phyloP scores from a whole-genome alignment of 2,329 filamentous ascomycete genomes.

The Monosporascus cannonballus region DNA sequence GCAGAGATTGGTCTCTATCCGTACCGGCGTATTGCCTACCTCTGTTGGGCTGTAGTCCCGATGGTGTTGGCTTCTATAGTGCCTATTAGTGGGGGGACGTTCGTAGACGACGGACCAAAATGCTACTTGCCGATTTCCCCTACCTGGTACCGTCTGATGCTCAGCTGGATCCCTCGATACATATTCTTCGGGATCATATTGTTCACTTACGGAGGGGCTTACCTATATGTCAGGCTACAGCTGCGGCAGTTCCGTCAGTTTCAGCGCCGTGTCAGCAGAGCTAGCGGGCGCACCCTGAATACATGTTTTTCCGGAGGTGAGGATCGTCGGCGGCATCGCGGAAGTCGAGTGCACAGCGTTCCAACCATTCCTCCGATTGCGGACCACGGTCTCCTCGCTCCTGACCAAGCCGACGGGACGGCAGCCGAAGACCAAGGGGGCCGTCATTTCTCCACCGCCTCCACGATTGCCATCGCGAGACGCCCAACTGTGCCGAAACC shows the following conservation, averaged over 20 bases:
- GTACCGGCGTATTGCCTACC: constrained; percentile 55
- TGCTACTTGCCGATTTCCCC: constrained; percentile 64
- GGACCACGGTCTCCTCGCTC: constrained; percentile 18
- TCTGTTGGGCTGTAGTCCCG: constrained; percentile 51
- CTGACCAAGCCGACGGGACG: constrained; percentile 5
- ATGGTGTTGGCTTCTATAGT: constrained; percentile 43
- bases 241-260: constrained; percentile 33
- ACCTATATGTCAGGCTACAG: constrained; percentile 53
- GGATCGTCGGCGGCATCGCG: constrained; percentile 6
- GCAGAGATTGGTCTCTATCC: constrained; percentile 62
- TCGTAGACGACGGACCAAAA: constrained; percentile 28
- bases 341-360: constrained; percentile 6
- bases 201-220: constrained; percentile 61
- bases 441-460: constrained; percentile 19
- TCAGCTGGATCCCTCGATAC: constrained; percentile 71
- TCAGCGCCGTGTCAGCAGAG: constrained; percentile 20
- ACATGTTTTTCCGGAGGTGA: constrained; percentile 1
- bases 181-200: constrained; percentile 60
- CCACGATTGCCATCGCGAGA: constrained; percentile 21
- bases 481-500: constrained; percentile 4
- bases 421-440: constrained; percentile 8
- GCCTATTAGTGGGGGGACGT: constrained; percentile 22
- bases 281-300: constrained; percentile 1
- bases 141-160: constrained; percentile 60
- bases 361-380: constrained; percentile 18